Evolutionary conservation across 495 filamentous ascomycete genomes (phyloP).

Genomic region (Podospora anserina): DNA sequence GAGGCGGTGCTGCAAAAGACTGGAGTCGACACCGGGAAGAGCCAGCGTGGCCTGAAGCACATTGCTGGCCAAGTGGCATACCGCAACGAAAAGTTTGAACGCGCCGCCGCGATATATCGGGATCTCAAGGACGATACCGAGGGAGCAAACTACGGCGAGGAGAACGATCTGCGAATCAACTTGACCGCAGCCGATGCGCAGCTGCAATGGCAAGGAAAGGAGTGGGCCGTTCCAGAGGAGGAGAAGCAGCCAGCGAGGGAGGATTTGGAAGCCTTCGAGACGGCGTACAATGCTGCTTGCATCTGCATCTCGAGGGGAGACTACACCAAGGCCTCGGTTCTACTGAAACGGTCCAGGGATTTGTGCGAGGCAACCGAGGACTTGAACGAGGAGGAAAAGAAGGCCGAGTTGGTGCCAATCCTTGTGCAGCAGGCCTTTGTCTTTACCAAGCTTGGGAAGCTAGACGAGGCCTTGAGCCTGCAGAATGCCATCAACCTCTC

Average conservation of each 20-base stretch:
- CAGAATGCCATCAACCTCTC: conserved; percentile 55
- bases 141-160: conserved; percentile 57
- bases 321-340: conserved; percentile 66
- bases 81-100: conserved; percentile 74
- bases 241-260: conserved; percentile 60
- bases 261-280: conserved; percentile 89
- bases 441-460: conserved; percentile 65
- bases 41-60: conserved; percentile 60
- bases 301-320: conserved; percentile 77
- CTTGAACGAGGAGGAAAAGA: conserved; percentile 76
- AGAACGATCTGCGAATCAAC: conserved; percentile 87
- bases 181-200: conserved; percentile 75
- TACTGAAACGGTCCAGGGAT: conserved; percentile 82
- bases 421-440: conserved; percentile 83
- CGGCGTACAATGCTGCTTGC: conserved; percentile 89
- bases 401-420: conserved; percentile 79
- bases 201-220: conserved; percentile 72
- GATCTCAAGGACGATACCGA: conserved; percentile 51
- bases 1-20: conserved; percentile 52
- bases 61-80: conserved; percentile 88
- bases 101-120: conserved; percentile 66
- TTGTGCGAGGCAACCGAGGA: conserved; percentile 83
- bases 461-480: conserved; percentile 66
- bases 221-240: conserved; percentile 35
- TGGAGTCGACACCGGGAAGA: conserved; percentile 19